phyloP scores from a whole-genome alignment of 1,284 basidiomycete genomes.

The Ganoderma lingzhi region DNA sequence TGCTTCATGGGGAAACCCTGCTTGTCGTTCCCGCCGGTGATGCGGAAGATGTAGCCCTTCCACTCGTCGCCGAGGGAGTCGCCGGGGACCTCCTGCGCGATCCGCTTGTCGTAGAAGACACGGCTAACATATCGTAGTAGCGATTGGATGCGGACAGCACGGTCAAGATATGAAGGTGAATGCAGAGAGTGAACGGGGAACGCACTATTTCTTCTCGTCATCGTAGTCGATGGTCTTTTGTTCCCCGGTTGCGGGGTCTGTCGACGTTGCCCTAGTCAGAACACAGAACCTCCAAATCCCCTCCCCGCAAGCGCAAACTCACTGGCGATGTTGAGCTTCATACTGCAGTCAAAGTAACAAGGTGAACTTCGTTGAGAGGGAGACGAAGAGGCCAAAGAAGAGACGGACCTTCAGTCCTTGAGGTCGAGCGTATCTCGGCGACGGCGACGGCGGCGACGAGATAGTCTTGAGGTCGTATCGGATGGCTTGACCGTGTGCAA shows the following conservation, averaged over 20 bases:
- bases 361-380: slow-evolving; percentile 27
- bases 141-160: not conserved
- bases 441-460: slow-evolving; percentile 47
- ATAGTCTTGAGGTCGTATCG: slow-evolving; percentile 47
- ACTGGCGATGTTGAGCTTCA: slow-evolving; percentile 99
- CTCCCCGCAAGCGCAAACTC: slow-evolving; percentile 45
- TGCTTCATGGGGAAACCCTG: slow-evolving; percentile 99
- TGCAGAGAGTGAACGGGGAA: not conserved
- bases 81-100: slow-evolving; percentile 93
- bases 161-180: slow-evolving; percentile 8
- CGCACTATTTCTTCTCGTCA: slow-evolving; percentile 90
- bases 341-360: slow-evolving; percentile 47
- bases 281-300: slow-evolving; percentile 13
- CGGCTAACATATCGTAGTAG: slow-evolving; percentile 59
- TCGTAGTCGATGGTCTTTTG: slow-evolving; percentile 97
- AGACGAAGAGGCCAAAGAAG: slow-evolving; percentile 11
- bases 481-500: slow-evolving; percentile 38
- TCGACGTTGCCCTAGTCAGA: slow-evolving; percentile 28
- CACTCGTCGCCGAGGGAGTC: slow-evolving; percentile 96
- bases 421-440: slow-evolving; percentile 45
- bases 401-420: slow-evolving; percentile 40
- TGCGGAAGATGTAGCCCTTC: slow-evolving; percentile 97
- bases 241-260: slow-evolving; percentile 93
- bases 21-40: slow-evolving; percentile 97
- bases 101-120: slow-evolving; percentile 96